Evolutionary conservation across 441 rosid species (phyloP).

Genomic region (Euphorbia celastroides): DNA sequence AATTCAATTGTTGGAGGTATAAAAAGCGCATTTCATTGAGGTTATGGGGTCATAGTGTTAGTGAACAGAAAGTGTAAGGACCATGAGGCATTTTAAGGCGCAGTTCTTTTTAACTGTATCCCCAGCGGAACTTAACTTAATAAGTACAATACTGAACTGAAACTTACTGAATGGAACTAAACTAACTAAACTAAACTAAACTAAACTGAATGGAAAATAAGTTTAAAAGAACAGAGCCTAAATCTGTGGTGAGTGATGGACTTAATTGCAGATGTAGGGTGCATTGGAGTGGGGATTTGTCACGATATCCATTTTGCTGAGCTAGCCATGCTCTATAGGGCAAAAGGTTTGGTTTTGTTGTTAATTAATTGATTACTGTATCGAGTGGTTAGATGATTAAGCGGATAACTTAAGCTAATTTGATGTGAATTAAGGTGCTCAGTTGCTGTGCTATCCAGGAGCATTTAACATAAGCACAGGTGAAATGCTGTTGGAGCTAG

Average conservation of each 20-base stretch:
- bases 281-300: constrained; percentile 13
- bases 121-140: no score
- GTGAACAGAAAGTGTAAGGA: no score
- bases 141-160: no score
- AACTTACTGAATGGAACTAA: no score
- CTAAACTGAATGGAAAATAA: no score
- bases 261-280: background rate
- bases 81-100: no score
- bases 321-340: constrained; percentile 25
- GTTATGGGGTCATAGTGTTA: no score
- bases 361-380: background rate
- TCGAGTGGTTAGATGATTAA: background rate
- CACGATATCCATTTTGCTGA: constrained; percentile 29
- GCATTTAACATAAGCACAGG: constrained; percentile 30
- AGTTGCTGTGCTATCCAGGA: constrained; percentile 27
- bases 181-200: no score
- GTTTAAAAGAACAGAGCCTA: no score
- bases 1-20: background rate
- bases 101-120: no score
- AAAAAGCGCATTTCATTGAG: no score
- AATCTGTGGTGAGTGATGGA: background rate
- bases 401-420: background rate
- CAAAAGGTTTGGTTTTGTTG: constrained; percentile 17
- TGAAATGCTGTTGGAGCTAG: constrained; percentile 10
- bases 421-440: constrained; percentile 20